Conservation (phyloP, 306 rosid species). For the Malus asiatica region DNA sequence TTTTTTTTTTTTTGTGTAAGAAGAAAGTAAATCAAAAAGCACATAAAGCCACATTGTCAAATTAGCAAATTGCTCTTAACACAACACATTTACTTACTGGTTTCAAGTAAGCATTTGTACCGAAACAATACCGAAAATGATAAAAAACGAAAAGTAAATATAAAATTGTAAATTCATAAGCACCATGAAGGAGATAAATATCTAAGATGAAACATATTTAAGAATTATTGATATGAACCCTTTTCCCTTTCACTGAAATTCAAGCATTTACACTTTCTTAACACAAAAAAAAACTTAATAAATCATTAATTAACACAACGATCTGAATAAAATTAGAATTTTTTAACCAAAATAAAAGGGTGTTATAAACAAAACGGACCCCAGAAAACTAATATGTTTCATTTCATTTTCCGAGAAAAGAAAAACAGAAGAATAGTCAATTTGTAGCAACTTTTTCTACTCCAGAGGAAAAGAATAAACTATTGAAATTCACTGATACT, state of each 20-base stretch:
- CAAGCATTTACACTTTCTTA: neutral
- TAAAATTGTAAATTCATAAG: neutral
- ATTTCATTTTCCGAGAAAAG: neutral
- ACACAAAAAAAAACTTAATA: neutral
- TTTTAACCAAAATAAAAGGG: neutral
- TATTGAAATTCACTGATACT: neutral
- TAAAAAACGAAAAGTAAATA: neutral
- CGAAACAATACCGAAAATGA: neutral
- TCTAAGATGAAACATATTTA: no score
- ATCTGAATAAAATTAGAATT: neutral
- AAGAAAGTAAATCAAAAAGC: neutral
- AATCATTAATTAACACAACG: neutral
- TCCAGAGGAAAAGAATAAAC: neutral
- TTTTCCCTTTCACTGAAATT: neutral
- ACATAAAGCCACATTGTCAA: neutral
- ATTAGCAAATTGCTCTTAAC: neutral
- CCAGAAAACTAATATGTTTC: neutral
- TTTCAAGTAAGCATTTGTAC: neutral
- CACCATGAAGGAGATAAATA: neutral
- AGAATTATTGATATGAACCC: neutral
- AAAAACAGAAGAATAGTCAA: neutral
- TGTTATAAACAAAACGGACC: neutral
- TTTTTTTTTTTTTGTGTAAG: neutral
- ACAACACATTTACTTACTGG: neutral
- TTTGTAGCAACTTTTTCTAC: neutral